phyloP scores from a whole-genome alignment of 225 moss, liverwort and hornwort genomes.

The Physcomitrium patens region DNA sequence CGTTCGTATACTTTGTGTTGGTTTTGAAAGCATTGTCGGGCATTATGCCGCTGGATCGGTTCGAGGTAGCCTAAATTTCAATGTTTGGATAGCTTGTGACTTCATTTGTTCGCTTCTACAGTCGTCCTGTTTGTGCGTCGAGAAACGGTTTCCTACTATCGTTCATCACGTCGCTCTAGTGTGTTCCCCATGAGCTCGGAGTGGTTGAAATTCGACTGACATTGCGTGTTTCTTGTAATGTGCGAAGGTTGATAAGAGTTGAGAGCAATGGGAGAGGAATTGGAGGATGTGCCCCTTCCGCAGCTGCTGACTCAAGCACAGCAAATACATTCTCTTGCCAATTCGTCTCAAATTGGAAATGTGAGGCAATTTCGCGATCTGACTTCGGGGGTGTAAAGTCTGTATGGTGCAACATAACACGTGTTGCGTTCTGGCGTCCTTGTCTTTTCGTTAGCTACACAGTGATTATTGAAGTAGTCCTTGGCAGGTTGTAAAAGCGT shows the following conservation, averaged over 20 bases:
- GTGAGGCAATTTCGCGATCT: conserved; percentile 32
- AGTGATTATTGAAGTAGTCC: not conserved
- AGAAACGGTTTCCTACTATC: not conserved
- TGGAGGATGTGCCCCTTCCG: conserved; percentile 85
- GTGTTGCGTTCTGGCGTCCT: not conserved
- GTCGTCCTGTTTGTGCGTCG: not conserved
- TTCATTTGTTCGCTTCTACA: not conserved
- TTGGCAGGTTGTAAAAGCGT: not conserved
- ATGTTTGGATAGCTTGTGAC: not conserved
- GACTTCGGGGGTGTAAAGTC: not conserved
- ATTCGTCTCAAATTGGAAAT: conserved; percentile 62
- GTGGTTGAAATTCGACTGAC: not conserved
- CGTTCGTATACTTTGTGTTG: not conserved
- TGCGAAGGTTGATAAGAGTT: conserved; percentile 2
- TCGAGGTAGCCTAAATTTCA: not conserved
- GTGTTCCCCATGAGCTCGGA: not conserved
- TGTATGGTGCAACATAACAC: not conserved
- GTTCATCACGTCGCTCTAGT: not conserved
- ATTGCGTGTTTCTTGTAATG: conserved; percentile 9
- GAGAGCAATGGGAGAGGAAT: conserved; percentile 76
- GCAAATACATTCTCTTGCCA: conserved; percentile 53
- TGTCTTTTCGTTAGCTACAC: not conserved
- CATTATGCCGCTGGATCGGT: not conserved
- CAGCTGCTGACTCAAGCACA: conserved; percentile 75
- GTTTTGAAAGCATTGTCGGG: not conserved